Conservation (phyloP, 306 rosid genomes). For the Dalbergia cochinchinensis region DNA sequence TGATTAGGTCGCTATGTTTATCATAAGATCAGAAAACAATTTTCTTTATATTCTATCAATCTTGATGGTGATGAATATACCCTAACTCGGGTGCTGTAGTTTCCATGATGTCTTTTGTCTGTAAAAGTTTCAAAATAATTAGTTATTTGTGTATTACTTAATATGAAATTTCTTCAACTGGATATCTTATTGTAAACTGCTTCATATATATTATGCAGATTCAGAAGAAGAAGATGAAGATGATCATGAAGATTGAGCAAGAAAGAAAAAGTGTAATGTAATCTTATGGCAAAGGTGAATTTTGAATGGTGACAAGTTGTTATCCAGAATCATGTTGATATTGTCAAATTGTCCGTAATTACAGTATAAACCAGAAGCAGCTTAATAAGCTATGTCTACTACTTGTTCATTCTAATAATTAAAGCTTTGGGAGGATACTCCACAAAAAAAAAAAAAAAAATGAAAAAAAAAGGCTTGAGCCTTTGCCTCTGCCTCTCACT, state of each 20-base stretch:
- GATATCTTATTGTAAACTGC: constrained; percentile 33
- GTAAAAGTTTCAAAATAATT: constrained; percentile 23
- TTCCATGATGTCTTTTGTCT: constrained; percentile 22
- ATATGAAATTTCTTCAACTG: constrained; percentile 16
- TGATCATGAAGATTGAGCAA: constrained; percentile 83
- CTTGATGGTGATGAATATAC: constrained; percentile 8
- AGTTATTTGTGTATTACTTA: constrained; percentile 13
- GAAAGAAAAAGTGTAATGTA: constrained; percentile 44
- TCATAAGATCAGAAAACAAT: background rate
- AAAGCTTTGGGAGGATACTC: constrained; percentile 23
- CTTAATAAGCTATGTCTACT: constrained; percentile 9
- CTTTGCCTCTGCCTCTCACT: background rate
- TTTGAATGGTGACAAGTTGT: constrained; percentile 37
- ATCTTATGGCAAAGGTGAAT: constrained; percentile 58
- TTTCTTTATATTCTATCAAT: constrained; percentile 4
- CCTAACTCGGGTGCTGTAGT: constrained; percentile 1
- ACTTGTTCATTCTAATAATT: constrained; percentile 10
- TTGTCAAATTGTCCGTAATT: constrained; percentile 12
- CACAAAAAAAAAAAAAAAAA: background rate
- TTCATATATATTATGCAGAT: constrained; percentile 62
- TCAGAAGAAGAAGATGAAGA: constrained; percentile 83
- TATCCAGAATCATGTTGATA: background rate
- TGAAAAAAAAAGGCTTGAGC: constrained; percentile 19
- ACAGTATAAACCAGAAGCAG: constrained; percentile 13
- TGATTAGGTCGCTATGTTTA: constrained; percentile 15